phyloP scores from a whole-genome alignment of 495 filamentous ascomycete species.

The Xylaria acuta region DNA sequence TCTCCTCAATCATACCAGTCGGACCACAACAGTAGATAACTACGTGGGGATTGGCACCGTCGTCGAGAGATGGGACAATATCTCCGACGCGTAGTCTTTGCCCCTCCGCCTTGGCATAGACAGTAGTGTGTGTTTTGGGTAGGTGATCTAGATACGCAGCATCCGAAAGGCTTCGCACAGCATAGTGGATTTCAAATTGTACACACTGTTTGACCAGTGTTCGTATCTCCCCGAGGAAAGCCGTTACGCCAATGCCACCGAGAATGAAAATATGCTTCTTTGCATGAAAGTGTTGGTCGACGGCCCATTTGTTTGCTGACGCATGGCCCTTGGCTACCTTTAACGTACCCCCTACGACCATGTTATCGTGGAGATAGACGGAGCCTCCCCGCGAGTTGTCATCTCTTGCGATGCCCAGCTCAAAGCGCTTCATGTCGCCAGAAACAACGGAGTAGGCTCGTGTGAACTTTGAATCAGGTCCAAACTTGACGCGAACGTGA shows the following conservation, averaged over 20 bases:
- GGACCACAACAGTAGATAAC: slow-evolving; percentile 41
- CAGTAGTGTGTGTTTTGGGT: slow-evolving; percentile 27
- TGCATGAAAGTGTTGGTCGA: slow-evolving; percentile 24
- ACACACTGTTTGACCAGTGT: slow-evolving; percentile 34
- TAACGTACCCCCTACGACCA: slow-evolving; percentile 54
- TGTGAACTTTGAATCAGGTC: slow-evolving; percentile 35
- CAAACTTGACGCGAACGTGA: slow-evolving; percentile 39
- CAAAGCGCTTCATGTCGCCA: slow-evolving; percentile 41
- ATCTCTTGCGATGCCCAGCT: slow-evolving; percentile 48
- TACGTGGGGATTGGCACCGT: slow-evolving; percentile 17
- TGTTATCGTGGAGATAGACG: slow-evolving; percentile 40
- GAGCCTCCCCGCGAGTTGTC: slow-evolving; percentile 48
- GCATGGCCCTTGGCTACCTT: slow-evolving; percentile 43
- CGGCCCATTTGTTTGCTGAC: slow-evolving; percentile 26
- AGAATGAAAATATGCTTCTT: slow-evolving; percentile 48
- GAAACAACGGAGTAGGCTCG: slow-evolving; percentile 49
- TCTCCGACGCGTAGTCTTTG: slow-evolving; percentile 27
- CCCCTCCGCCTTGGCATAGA: slow-evolving; percentile 37
- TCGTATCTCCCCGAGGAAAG: slow-evolving; percentile 42
- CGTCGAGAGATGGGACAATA: slow-evolving; percentile 29
- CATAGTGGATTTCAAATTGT: slow-evolving; percentile 47
- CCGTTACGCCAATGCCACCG: slow-evolving; percentile 51
- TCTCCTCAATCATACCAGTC: slow-evolving; percentile 31
- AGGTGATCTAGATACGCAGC: slow-evolving; percentile 41
- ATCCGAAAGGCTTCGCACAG: slow-evolving; percentile 44